Evolutionary conservation across 2,329 filamentous ascomycete genomes (phyloP).

Genomic region (Triangularia verruculosa): DNA sequence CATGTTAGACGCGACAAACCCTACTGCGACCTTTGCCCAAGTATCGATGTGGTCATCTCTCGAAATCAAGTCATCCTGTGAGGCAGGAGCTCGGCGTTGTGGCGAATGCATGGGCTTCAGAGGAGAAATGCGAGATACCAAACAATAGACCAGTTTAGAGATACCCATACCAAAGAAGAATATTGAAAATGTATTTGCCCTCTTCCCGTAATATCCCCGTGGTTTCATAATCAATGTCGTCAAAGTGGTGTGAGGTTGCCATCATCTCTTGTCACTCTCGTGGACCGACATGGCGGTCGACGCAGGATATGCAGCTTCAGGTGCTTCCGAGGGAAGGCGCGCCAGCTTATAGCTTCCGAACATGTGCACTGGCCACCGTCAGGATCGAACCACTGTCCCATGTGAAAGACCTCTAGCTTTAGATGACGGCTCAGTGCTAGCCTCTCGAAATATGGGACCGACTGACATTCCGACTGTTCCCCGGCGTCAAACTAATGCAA

Average conservation of each 20-base stretch:
- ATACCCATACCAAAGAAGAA: neutral
- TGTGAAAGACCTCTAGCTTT: neutral
- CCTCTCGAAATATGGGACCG: neutral
- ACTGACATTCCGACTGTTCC: neutral
- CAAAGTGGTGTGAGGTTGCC: neutral
- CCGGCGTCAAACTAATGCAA: neutral
- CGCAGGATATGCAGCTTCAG: neutral
- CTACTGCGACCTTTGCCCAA: neutral
- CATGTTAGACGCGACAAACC: neutral
- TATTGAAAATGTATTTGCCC: neutral
- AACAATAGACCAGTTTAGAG: neutral
- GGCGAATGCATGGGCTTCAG: slow-evolving; percentile 6
- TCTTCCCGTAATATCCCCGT: neutral
- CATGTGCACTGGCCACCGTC: neutral
- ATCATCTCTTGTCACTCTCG: neutral
- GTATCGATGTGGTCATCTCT: slow-evolving; percentile 9
- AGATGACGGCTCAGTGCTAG: neutral
- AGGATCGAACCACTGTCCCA: neutral
- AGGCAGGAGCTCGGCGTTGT: neutral
- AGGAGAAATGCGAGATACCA: neutral
- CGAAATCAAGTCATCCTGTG: slow-evolving; percentile 6
- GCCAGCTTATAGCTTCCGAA: neutral
- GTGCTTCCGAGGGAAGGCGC: neutral
- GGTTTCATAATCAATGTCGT: neutral
- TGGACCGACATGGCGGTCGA: neutral